Percentiles rank a stretch among this genome's conserved stretches.
phyloP scores from a whole-genome alignment of 257 asterid genomes.

The Solanum infundibuliforme region DNA sequence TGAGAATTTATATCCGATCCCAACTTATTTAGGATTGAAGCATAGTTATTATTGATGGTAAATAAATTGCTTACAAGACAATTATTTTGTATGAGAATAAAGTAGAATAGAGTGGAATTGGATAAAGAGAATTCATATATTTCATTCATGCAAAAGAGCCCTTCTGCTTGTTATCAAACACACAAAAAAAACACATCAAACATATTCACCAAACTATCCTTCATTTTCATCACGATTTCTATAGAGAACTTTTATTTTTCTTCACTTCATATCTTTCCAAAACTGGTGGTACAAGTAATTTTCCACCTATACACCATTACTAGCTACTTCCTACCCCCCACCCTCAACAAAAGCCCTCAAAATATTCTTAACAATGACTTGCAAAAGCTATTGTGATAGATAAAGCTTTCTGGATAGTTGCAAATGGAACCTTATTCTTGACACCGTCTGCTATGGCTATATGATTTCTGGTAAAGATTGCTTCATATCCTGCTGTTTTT shows the following conservation, averaged over 20 bases:
- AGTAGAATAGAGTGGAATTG: not conserved
- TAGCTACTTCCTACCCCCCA: not conserved
- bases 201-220: not conserved
- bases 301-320: not conserved
- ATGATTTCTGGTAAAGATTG: conserved; percentile 1
- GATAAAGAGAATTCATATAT: not conserved
- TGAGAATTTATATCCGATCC: too few relatives aligned
- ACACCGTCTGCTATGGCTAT: not conserved
- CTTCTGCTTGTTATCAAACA: not conserved
- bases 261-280: not conserved
- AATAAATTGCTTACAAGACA: not conserved
- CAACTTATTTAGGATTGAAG: too few relatives aligned
- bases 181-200: not conserved
- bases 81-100: not conserved
- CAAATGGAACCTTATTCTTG: not conserved
- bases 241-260: not conserved
- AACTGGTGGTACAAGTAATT: not conserved
- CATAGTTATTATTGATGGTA: not conserved
- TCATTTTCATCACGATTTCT: not conserved
- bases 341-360: not conserved
- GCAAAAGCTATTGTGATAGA: not conserved
- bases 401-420: not conserved
- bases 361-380: not conserved
- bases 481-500: not conserved
- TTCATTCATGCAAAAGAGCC: not conserved